Conservation (phyloP, 768 basidiomycete genomes). For the Pleurotus platypus region DNA sequence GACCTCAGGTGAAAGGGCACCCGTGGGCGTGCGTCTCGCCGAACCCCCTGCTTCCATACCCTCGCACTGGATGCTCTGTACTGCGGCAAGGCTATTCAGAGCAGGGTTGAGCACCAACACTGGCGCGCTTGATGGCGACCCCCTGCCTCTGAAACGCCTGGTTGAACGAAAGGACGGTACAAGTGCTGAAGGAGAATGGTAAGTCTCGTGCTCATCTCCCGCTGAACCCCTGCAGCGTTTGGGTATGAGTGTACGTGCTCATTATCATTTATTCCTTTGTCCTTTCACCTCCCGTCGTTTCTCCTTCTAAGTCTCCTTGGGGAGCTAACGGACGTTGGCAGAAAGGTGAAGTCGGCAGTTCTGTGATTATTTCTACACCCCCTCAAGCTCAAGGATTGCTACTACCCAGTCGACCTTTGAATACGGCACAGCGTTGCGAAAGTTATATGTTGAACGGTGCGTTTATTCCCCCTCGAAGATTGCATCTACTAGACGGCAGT, state of each 20-base stretch:
- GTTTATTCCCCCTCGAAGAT: slow-evolving; percentile 9
- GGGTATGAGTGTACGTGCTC: background rate
- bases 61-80: slow-evolving; percentile 67
- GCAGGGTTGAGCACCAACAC: slow-evolving; percentile 36
- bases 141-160: slow-evolving; percentile 36
- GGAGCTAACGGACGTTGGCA: slow-evolving; percentile 67
- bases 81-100: slow-evolving; percentile 46
- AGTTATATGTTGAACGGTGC: slow-evolving; percentile 66
- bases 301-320: slow-evolving; percentile 53
- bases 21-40: slow-evolving; percentile 65
- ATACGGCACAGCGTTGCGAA: slow-evolving; percentile 56
- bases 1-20: slow-evolving; percentile 68
- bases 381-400: slow-evolving; percentile 4
- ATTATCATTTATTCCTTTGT: background rate
- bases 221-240: background rate
- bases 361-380: background rate
- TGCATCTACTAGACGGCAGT: no score
- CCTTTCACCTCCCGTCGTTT: background rate
- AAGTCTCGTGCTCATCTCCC: slow-evolving; percentile 16
- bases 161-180: slow-evolving; percentile 59
- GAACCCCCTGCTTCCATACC: slow-evolving; percentile 63
- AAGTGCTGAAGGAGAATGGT: slow-evolving; percentile 62
- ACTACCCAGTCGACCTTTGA: slow-evolving; percentile 55
- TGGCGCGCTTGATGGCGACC: slow-evolving; percentile 19
- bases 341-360: slow-evolving; percentile 40